Percentiles rank a stretch among this genome's conserved stretches.
Conservation (phyloP, 306 rosid species). For the Lupinus albus region DNA sequence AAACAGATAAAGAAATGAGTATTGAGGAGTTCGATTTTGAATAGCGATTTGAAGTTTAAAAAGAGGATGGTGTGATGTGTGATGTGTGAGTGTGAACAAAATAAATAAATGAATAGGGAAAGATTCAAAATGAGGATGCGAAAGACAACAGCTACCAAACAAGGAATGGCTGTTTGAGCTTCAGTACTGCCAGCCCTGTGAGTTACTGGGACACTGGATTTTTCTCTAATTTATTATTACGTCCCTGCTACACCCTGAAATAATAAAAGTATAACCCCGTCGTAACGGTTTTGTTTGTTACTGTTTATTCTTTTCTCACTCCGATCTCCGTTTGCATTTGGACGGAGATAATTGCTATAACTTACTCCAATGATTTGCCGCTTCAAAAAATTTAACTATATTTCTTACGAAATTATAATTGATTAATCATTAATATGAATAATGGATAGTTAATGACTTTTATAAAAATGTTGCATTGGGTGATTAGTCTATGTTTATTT, state of each 20-base stretch:
- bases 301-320: neutral
- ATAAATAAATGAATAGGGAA: neutral
- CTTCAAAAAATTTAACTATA: too few relatives aligned
- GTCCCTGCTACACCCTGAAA: constrained; percentile 8
- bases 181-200: constrained; percentile 45
- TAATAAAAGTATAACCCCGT: constrained; percentile 34
- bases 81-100: neutral
- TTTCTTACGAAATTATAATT: too few relatives aligned
- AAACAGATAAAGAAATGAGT: constrained; percentile 26
- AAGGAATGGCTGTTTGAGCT: constrained; percentile 62
- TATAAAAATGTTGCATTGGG: neutral
- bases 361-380: too few relatives aligned
- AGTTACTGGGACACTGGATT: constrained; percentile 35
- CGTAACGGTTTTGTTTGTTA: constrained; percentile 39
- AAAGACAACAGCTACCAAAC: constrained; percentile 84
- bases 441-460: too few relatives aligned
- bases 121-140: constrained; percentile 70
- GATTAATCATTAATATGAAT: too few relatives aligned
- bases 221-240: constrained; percentile 18
- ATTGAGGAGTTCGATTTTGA: constrained; percentile 21
- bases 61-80: neutral
- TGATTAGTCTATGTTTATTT: too few relatives aligned
- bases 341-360: too few relatives aligned
- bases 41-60: neutral
- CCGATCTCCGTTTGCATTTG: too few relatives aligned